phyloP scores from a whole-genome alignment of 768 basidiomycete genomes.

The Leccinum longicurvipes region DNA sequence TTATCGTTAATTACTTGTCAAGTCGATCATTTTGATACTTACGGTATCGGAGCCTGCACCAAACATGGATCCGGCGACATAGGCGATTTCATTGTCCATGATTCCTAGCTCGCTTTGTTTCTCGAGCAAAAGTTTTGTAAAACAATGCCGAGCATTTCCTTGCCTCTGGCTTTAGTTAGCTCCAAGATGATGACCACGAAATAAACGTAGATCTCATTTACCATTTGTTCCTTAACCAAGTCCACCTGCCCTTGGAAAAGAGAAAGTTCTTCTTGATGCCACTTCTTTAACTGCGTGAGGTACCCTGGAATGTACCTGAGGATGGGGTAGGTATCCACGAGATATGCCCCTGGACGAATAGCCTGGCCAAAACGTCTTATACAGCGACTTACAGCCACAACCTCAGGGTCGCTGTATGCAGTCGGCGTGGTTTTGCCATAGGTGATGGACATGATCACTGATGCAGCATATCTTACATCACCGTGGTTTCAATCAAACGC shows the following conservation, averaged over 20 bases:
- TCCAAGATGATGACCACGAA: neutral
- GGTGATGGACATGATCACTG: conserved; percentile 36
- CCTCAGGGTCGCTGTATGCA: conserved; percentile 35
- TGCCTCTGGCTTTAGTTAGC: conserved; percentile 16
- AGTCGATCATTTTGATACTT: conserved; percentile 1
- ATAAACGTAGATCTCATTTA: conserved; percentile 1
- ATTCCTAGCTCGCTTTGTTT: conserved; percentile 32
- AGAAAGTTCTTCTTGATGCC: conserved; percentile 43
- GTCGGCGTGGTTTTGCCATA: conserved; percentile 41
- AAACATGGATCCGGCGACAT: conserved; percentile 42
- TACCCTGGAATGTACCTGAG: conserved; percentile 30
- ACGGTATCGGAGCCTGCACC: conserved; percentile 43
- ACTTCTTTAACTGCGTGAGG: conserved; percentile 48
- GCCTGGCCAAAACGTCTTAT: conserved; percentile 25
- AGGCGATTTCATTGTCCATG: conserved; percentile 35
- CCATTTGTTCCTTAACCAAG: conserved; percentile 28
- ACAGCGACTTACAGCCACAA: conserved; percentile 28
- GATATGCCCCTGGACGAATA: conserved; percentile 23
- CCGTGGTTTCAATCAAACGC: neutral
- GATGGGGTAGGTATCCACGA: conserved; percentile 26
- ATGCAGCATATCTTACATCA: conserved; percentile 35
- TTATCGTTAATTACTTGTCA: neutral
- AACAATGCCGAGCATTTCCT: conserved; percentile 28
- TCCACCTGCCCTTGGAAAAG: conserved; percentile 33
- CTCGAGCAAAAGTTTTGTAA: conserved; percentile 38